Conservation (phyloP, 192 early-diverging fungal species). For the Podila minutissima region DNA sequence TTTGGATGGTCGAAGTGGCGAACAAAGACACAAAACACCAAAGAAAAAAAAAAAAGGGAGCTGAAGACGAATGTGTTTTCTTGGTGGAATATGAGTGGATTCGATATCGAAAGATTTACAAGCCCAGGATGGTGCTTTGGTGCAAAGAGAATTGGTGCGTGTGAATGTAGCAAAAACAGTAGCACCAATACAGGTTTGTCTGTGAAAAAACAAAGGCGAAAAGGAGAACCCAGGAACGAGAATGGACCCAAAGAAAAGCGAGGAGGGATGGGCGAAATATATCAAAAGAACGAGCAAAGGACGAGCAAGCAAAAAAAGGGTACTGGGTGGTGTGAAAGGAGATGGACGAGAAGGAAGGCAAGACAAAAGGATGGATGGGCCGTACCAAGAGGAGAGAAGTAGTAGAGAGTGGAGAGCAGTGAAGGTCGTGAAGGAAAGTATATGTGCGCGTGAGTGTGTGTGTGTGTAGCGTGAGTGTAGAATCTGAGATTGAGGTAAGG, state of each 20-base stretch:
- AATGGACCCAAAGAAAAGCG: too few relatives aligned
- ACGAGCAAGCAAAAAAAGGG: neutral
- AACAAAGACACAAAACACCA: too few relatives aligned
- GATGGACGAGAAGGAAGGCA: neutral
- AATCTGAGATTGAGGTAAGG: neutral
- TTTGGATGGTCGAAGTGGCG: neutral
- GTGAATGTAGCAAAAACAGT: too few relatives aligned
- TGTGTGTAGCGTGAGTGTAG: neutral
- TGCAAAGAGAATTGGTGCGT: too few relatives aligned
- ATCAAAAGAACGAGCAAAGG: neutral
- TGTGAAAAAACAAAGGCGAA: too few relatives aligned
- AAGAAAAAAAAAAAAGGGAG: too few relatives aligned
- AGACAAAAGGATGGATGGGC: neutral
- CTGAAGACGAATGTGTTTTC: too few relatives aligned
- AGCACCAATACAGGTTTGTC: too few relatives aligned
- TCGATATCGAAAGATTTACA: neutral
- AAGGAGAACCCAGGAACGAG: too few relatives aligned
- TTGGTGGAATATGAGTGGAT: too few relatives aligned
- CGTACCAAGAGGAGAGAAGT: neutral
- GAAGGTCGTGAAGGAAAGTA: neutral
- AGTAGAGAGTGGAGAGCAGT: neutral
- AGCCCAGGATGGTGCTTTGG: slow-evolving; percentile 1
- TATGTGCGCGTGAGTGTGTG: neutral
- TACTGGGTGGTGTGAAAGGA: neutral
- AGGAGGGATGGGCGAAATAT: too few relatives aligned